Base-by-base conservation (phyloP, 2,329 filamentous ascomycete genomes). In the Rhytidhysteron rufulum region DNA sequence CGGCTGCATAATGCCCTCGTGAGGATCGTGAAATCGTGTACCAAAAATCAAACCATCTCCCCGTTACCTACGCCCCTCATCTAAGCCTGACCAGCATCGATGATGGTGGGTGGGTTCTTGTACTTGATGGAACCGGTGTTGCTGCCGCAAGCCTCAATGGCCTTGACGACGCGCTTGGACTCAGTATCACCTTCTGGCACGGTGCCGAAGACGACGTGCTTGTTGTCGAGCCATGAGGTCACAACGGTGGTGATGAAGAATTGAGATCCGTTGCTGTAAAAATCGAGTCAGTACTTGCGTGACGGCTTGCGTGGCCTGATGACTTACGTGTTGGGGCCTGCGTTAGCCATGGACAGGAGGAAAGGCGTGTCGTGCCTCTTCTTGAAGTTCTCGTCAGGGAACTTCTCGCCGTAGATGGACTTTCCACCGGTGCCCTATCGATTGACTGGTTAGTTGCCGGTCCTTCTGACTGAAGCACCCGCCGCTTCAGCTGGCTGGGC, bases 321-420 rank as follows among this genome's bases (percentile, higher is more conserved):
- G 16, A 17, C 76, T 63, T 72, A 81, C 78, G 91, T 97, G 85
- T 97, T 95, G 65, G 86, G 85, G 57, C 89, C 89, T 58, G 89
- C 86, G 73, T 95, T 95, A 35, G 93, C 93, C 93, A 97, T 98
- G 45, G 86, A 91, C 33, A 98, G 72, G 38, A 97, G 71, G 3
- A 90, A 91, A 1, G 87, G 77, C 48, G 77, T 70, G 47, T 88
- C 85, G 66, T 97, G 91, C 65, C 83, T 86, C 34, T 88, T 62
- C 11, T 63, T 73, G 61, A 96, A 96, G 63, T 93, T 94, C 71
- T 98, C 93, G 60, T 98, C 93, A 4, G 83, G 80, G 60, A 97
- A 97, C 33, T 81, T 78, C 54, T 85, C 83, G 42, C 89, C 88
- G 71, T 94, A 97, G 64, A 97, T 95, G 53, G 80, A 86, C 9